Conservation (phyloP, 176 grass and related monocot species). For the Aegilops bicornis region DNA sequence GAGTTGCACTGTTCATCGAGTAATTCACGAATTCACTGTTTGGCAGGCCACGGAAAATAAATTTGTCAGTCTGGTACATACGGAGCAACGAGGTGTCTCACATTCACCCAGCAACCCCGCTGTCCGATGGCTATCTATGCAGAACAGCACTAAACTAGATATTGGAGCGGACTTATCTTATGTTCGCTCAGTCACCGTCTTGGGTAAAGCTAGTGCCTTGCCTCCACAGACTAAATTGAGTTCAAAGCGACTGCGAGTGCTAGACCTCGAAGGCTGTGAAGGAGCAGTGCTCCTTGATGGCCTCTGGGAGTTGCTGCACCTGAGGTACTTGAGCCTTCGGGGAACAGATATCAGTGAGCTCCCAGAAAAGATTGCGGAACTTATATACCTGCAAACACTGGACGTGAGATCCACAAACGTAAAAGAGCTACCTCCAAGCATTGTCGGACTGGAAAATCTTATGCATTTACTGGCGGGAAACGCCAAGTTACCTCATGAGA, state of each 20-base stretch:
- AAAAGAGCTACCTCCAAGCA: slow-evolving; percentile 21
- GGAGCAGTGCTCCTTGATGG: slow-evolving; percentile 11
- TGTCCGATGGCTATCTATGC: slow-evolving; percentile 35
- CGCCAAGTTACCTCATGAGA: neutral
- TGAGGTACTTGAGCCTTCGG: slow-evolving; percentile 41
- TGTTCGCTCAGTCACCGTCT: slow-evolving; percentile 29
- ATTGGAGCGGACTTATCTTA: neutral
- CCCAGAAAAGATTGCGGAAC: slow-evolving; percentile 17
- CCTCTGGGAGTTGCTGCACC: slow-evolving; percentile 13
- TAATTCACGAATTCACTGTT: slow-evolving; percentile 46
- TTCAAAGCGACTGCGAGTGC: slow-evolving; percentile 4
- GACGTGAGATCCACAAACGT: slow-evolving; percentile 42
- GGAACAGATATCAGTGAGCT: slow-evolving; percentile 25
- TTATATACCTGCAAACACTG: slow-evolving; percentile 38
- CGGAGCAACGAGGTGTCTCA: neutral
- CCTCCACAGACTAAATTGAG: slow-evolving; percentile 10
- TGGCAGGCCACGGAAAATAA: slow-evolving; percentile 34
- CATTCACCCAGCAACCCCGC: neutral
- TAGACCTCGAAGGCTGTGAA: slow-evolving; percentile 28
- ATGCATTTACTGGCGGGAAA: slow-evolving; percentile 22
- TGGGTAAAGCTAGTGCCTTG: neutral
- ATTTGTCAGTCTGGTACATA: slow-evolving; percentile 26
- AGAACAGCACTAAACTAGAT: neutral
- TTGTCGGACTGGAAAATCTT: slow-evolving; percentile 17
- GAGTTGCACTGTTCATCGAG: slow-evolving; percentile 20